Percentiles rank a stretch among this genome's conserved stretches.
phyloP scores from a whole-genome alignment of 106 monocot genomes.

The Vanilla planifolia region DNA sequence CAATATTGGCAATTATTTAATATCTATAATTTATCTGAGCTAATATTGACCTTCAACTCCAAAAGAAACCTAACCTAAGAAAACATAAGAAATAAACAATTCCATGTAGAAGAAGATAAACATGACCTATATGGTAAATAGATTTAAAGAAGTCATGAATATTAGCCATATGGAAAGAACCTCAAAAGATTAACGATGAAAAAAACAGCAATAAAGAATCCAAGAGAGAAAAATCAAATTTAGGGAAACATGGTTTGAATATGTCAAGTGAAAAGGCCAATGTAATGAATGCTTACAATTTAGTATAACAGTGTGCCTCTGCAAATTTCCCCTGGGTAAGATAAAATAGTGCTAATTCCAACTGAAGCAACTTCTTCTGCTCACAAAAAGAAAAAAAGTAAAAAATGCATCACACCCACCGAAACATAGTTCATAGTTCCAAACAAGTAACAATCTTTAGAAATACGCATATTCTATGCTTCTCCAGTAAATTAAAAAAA shows the following conservation, averaged over 20 bases:
- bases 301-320: constrained; percentile 21
- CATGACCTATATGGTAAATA: neutral
- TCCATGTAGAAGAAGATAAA: neutral
- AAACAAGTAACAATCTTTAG: neutral
- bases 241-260: neutral
- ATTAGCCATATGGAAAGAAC: neutral
- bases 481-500: neutral
- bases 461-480: no score
- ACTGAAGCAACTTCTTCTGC: constrained; percentile 28
- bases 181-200: neutral
- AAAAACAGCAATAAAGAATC: neutral
- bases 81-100: neutral
- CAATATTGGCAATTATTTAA: no score
- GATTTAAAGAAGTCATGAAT: no score
- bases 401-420: neutral
- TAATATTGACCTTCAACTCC: no score
- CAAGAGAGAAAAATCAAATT: neutral
- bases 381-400: neutral
- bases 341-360: constrained; percentile 49
- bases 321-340: constrained; percentile 24
- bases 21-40: no score
- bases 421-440: neutral
- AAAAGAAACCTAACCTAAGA: no score
- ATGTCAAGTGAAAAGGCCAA: neutral
- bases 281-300: constrained; percentile 12